Base-by-base conservation (phyloP, 495 filamentous ascomycete species). In the Lasiosphaeris hirsuta region DNA sequence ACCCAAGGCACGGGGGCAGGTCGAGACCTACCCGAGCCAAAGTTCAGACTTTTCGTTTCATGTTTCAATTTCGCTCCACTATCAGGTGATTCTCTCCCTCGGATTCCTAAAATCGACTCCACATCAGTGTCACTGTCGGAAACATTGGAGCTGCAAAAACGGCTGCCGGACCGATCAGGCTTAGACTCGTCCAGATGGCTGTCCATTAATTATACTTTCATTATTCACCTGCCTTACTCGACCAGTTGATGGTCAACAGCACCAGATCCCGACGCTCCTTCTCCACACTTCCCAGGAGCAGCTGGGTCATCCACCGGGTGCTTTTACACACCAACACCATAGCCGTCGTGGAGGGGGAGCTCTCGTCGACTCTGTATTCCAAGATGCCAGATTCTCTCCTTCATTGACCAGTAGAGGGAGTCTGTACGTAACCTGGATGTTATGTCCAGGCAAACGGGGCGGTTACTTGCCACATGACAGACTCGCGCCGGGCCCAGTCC, bases 221-320 rank as follows among this genome's bases (percentile, higher is more conserved):
- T 56, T 14, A 39, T 17, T 41, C 11, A 17, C 5, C 49, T 58
- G 60, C 44, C 40, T 62, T 51, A 56, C 54, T 63, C 54, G 55
- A 62, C 62, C 62, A 67, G 65, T 67, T 67, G 65, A 67, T 67
- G 64, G 56, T 60, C 61, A 58, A 48, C 62, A 53, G 53, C 58
- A 47, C 40, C 49, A 54, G 56, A 50, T 30, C 23, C 23, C 23
- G 5, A 30, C 23, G 23, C 5, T 30, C 23, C 23, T 5, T 30
- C 23, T 30, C 36, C 52, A n/a, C 46, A 23, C 47, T 43, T 33
- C 47, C 33, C 57, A 41, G 43, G 19, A 54, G 50, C 46, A 33
- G 51, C 40, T 51, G 23, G 23, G 17, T 59, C 58, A 49, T 50
- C 37, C 41, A 59, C 48, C 62, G 57, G 54, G 65, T 60, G 61